Base-by-base conservation (phyloP, 495 filamentous ascomycete genomes). In the Aspergillus hancockii region DNA sequence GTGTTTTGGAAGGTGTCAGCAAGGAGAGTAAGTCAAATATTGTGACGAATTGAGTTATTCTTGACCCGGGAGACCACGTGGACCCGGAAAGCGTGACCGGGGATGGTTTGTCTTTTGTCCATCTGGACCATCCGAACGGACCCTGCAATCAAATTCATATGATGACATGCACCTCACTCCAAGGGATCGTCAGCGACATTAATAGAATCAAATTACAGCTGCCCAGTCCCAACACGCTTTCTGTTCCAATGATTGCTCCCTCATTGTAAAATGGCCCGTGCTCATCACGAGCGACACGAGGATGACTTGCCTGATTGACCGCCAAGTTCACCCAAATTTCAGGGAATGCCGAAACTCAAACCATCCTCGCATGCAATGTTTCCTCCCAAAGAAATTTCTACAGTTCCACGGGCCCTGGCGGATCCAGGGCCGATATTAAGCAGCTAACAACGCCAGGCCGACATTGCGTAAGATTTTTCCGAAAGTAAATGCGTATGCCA, bases 401-500 rank as follows among this genome's bases (percentile, higher is more conserved):
- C 32, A 36, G 32, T 14, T 36, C 32, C 32, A 14, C 4, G 8
- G 32, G 32, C 10, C 32, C 13, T 9, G 32, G 32, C 8, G 32
- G 8, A 36, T 1, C 2, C 32, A 36, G 13, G 2, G 8, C 13
- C 13, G 32, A 36, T 14, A 4, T 9, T 8, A 36, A 4, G 32
- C 32, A 10, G 32, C 32, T 36, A 36, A 36, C 32, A 36, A 36
- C 4, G 32, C 32, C 32, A 36, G 4, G 8, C 32, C 32, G 10
- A 36, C 32, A 5, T 36, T 36, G 32, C 32, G 32, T 36, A 1
- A 36, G 8, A 14, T 36, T 30, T 5, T 45, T 31, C 23, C 53
- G 38, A 50, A 61, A 52, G 49, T 45, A 41, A 62, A 40, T 49
- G 43, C 50, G 25, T 53, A 38, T 57, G 45, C 53, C 58, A 61